These are phyloP conservation scores for Anthracocystis setariae DNA, from an alignment of 1,284 basidiomycete species.

Conservation along the genomic window DNA sequence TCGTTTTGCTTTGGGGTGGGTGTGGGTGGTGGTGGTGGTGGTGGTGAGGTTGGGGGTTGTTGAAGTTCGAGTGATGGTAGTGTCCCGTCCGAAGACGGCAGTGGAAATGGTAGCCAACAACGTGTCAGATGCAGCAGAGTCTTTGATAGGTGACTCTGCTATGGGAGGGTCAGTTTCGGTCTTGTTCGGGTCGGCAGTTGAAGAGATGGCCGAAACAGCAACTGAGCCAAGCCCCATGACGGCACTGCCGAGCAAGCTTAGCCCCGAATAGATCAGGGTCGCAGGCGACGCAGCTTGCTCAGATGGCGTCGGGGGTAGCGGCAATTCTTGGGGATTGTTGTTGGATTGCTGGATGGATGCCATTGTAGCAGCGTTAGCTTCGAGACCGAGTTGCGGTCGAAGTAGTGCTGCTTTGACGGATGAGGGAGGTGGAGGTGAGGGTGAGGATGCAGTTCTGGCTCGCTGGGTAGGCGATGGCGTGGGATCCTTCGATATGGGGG, in stretches of 20 bases:
- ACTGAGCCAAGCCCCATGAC: slow-evolving; percentile 14
- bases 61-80: slow-evolving; percentile 13
- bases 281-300: slow-evolving; percentile 6
- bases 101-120: slow-evolving; percentile 10
- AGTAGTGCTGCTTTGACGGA: neutral
- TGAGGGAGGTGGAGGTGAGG: neutral
- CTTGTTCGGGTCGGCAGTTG: neutral
- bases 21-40: neutral
- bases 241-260: slow-evolving; percentile 24
- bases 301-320: slow-evolving; percentile 11
- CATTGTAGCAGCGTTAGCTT: neutral
- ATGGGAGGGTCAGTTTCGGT: neutral
- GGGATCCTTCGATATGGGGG: slow-evolving; percentile 21
- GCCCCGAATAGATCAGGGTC: slow-evolving; percentile 14
- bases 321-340: too few species aligned
- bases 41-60: slow-evolving; percentile 6
- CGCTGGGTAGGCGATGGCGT: slow-evolving; percentile 1
- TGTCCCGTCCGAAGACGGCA: slow-evolving; percentile 10
- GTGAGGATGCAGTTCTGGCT: neutral
- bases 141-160: neutral
- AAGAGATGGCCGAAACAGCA: slow-evolving; percentile 13
- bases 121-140: neutral
- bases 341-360: neutral
- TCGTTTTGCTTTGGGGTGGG: neutral
- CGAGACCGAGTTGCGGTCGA: neutral